These are phyloP conservation scores for Fraxinus baroniana DNA, from an alignment of 305 asterid genomes.

Conservation along the genomic window DNA sequence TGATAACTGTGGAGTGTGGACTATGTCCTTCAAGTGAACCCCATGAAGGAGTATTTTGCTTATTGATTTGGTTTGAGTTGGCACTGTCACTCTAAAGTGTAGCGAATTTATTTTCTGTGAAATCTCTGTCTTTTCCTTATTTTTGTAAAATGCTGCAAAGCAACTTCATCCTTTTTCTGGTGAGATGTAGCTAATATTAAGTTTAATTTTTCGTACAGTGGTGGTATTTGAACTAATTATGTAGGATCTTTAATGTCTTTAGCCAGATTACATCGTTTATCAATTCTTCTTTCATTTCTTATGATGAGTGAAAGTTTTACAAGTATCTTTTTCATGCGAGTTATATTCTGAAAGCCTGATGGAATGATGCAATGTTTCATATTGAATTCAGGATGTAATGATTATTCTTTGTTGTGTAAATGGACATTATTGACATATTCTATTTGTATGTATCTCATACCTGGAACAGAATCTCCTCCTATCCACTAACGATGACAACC, in stretches of 20 bases:
- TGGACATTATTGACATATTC: constrained; percentile 26
- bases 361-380: constrained; percentile 9
- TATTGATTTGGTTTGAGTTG: neutral
- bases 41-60: neutral
- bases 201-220: neutral
- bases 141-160: neutral
- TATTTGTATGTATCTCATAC: constrained; percentile 28
- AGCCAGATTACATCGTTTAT: neutral
- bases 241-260: neutral
- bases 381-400: constrained; percentile 9
- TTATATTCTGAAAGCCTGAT: constrained; percentile 5
- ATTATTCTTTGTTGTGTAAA: constrained; percentile 16
- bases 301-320: neutral
- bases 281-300: constrained; percentile 7
- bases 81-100: neutral
- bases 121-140: neutral
- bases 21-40: neutral
- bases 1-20: neutral
- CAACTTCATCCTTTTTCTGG: neutral
- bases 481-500: constrained; percentile 52
- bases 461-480: constrained; percentile 80
- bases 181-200: neutral
- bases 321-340: neutral
- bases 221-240: neutral
- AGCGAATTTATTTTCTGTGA: neutral